Percentiles rank a stretch among this genome's conserved stretches.
phyloP scores from a whole-genome alignment of 2,329 filamentous ascomycete species.

The Purpureocillium lavendulum region DNA sequence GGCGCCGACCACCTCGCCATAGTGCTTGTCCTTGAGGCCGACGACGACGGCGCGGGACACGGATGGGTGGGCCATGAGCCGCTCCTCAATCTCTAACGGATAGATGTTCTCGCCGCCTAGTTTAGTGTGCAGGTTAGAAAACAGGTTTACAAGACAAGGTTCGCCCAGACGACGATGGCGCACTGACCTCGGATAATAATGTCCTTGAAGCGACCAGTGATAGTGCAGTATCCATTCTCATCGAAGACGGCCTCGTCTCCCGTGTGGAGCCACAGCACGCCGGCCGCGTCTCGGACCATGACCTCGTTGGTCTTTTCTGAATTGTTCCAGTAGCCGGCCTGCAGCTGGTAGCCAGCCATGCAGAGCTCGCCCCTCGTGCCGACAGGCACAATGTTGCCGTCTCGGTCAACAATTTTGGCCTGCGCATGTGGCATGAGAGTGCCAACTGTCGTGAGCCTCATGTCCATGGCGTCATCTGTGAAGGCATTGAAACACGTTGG shows the following conservation, averaged over 20 bases:
- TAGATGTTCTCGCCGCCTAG: constrained; percentile 64
- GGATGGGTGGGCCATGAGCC: constrained; percentile 54
- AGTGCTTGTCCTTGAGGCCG: constrained; percentile 60
- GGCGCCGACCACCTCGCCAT: constrained; percentile 64
- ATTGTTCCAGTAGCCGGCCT: constrained; percentile 61
- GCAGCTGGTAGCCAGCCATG: constrained; percentile 70
- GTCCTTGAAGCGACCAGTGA: constrained; percentile 71
- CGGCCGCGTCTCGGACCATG: constrained; percentile 43
- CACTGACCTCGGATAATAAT: constrained; percentile 62
- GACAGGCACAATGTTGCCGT: constrained; percentile 57
- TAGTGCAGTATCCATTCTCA: constrained; percentile 59
- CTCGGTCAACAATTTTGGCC: constrained; percentile 68
- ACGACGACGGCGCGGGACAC: constrained; percentile 61
- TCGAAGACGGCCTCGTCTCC: constrained; percentile 65
- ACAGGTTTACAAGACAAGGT: too few species aligned
- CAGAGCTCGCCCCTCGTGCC: constrained; percentile 67
- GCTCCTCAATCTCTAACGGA: constrained; percentile 67
- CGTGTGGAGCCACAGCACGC: constrained; percentile 55
- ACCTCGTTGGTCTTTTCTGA: constrained; percentile 61
- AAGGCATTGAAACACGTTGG: constrained; percentile 78
- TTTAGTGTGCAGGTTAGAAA: too few species aligned
- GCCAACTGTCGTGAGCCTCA: constrained; percentile 63
- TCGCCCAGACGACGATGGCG: too few species aligned
- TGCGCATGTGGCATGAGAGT: constrained; percentile 66
- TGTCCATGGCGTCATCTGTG: constrained; percentile 60